Percentiles rank a stretch among this genome's conserved stretches.
Evolutionary conservation across 768 basidiomycete species (phyloP).

Genomic region (Macrocybe gigantea): DNA sequence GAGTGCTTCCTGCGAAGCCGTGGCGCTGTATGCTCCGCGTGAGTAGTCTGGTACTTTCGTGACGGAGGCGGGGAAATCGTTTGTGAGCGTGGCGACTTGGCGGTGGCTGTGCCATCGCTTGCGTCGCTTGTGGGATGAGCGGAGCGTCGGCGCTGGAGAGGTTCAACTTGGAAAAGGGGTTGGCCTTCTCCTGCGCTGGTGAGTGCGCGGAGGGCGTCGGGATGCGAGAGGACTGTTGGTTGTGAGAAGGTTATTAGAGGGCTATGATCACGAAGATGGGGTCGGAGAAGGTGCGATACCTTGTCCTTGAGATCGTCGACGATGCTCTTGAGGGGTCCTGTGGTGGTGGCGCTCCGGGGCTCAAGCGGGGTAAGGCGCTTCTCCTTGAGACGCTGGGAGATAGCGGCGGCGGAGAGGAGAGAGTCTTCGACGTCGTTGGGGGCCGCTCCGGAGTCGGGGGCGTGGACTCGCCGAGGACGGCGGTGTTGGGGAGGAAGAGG

Average conservation of each 20-base stretch:
- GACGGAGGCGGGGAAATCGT: slow-evolving; percentile 12
- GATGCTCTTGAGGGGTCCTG: slow-evolving; percentile 56
- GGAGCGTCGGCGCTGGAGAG: slow-evolving; percentile 12
- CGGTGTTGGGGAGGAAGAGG: slow-evolving; percentile 78
- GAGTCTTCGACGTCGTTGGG: slow-evolving; percentile 11
- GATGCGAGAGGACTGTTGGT: slow-evolving; percentile 32
- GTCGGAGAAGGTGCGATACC: slow-evolving; percentile 23
- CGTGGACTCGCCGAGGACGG: slow-evolving; percentile 52
- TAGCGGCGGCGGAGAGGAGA: slow-evolving; percentile 14
- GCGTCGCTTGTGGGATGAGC: slow-evolving; percentile 6
- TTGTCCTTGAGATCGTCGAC: slow-evolving; percentile 75
- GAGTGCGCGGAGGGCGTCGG: slow-evolving; percentile 33
- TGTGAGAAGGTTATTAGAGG: not conserved
- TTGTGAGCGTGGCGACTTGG: not conserved
- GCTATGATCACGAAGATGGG: too few species aligned
- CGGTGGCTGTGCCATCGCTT: slow-evolving; percentile 1
- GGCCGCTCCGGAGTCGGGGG: slow-evolving; percentile 39
- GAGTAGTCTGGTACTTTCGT: slow-evolving; percentile 47
- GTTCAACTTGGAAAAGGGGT: slow-evolving; percentile 52
- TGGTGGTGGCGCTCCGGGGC: slow-evolving; percentile 14
- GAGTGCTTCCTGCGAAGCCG: slow-evolving; percentile 47
- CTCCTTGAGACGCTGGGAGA: slow-evolving; percentile 16
- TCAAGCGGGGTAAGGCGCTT: slow-evolving; percentile 7
- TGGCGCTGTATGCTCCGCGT: slow-evolving; percentile 23
- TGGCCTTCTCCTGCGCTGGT: slow-evolving; percentile 38